These are phyloP conservation scores for Dunaliella sp. DNA, from an alignment of 139 green algal species.

Conservation along the genomic window DNA sequence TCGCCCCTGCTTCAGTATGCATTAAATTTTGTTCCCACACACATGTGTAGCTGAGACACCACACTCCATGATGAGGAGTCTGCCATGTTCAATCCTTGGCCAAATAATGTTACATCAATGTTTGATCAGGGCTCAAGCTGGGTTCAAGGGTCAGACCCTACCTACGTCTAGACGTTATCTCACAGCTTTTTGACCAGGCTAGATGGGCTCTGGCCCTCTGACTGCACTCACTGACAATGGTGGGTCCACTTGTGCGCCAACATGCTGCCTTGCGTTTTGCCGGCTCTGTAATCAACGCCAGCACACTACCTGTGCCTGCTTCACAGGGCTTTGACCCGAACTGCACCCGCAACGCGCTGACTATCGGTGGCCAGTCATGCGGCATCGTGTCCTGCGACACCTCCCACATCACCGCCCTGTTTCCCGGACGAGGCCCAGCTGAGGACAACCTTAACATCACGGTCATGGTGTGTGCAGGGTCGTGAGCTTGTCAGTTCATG, in stretches of 20 bases:
- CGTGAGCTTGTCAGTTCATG: neutral
- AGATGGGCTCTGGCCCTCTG: too few species aligned
- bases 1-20: too few species aligned
- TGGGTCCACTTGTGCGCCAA: neutral
- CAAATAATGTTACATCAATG: too few species aligned
- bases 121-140: too few species aligned
- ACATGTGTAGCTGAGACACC: neutral
- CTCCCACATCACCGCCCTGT: neutral
- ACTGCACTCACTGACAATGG: too few species aligned
- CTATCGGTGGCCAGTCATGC: neutral
- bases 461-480: neutral
- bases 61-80: too few species aligned
- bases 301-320: neutral
- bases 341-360: neutral
- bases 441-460: neutral
- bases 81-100: too few species aligned
- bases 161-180: too few species aligned
- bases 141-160: too few species aligned
- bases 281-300: neutral
- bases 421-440: neutral
- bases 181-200: too few species aligned
- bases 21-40: neutral
- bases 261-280: neutral
- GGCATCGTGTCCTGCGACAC: neutral
- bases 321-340: neutral